Evolutionary conservation across 2,329 filamentous ascomycete species (phyloP).

Genomic region (Xylaria sp.): DNA sequence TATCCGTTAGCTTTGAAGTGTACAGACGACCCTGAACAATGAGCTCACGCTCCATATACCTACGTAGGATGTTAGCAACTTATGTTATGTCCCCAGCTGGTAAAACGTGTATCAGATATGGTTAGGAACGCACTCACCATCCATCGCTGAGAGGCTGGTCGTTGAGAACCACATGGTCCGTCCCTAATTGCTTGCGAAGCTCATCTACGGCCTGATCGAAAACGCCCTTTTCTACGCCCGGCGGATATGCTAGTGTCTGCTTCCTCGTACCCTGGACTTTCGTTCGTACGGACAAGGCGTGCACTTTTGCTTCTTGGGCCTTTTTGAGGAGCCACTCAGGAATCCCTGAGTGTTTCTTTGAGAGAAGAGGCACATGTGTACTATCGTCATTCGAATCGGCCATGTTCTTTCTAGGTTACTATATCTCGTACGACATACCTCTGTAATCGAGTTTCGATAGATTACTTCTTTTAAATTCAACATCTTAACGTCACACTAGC

Average conservation of each 20-base stretch:
- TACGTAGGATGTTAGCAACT: constrained; percentile 23
- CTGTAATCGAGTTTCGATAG: not conserved
- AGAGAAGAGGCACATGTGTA: constrained; percentile 51
- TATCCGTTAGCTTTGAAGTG: constrained; percentile 22
- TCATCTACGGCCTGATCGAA: constrained; percentile 53
- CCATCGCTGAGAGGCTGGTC: constrained; percentile 56
- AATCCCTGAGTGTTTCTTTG: constrained; percentile 55
- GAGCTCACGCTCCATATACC: constrained; percentile 50
- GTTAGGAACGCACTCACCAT: constrained; percentile 48
- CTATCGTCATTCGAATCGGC: constrained; percentile 41
- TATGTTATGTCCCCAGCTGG: not conserved
- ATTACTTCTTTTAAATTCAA: not conserved
- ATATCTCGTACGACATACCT: not conserved
- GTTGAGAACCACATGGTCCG: constrained; percentile 55
- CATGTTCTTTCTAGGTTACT: constrained; percentile 17
- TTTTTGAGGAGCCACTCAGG: constrained; percentile 53
- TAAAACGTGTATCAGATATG: constrained; percentile 27
- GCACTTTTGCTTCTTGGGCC: constrained; percentile 50
- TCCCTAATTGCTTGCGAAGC: constrained; percentile 50
- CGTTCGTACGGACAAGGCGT: constrained; percentile 51
- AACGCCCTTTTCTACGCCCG: constrained; percentile 50
- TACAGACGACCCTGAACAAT: not conserved
- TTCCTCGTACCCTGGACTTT: constrained; percentile 48
- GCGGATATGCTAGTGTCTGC: constrained; percentile 53
- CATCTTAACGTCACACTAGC: constrained; percentile 3